These are phyloP conservation scores for Avicennia marina DNA, from an alignment of 257 asterid genomes.

Conservation along the genomic window DNA sequence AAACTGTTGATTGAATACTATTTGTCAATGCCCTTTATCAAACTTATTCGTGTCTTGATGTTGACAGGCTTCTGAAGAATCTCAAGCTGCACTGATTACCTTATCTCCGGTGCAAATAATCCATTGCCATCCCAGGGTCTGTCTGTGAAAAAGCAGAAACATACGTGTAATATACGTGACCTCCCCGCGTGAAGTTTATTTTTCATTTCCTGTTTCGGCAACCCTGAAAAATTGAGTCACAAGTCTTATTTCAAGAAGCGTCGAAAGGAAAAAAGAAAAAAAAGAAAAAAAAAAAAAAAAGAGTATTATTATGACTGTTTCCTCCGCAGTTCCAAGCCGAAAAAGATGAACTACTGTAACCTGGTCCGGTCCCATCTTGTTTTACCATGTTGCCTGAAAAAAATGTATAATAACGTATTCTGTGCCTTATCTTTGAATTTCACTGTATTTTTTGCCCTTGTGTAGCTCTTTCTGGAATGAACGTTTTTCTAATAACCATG, in stretches of 20 bases:
- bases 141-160: not conserved
- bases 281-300: not conserved
- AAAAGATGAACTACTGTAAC: slow-evolving; percentile 2
- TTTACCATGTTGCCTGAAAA: slow-evolving; percentile 6
- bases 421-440: slow-evolving; percentile 3
- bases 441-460: no score
- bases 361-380: not conserved
- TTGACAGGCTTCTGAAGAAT: slow-evolving; percentile 65
- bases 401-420: slow-evolving; percentile 13
- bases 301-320: not conserved
- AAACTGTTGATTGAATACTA: no score
- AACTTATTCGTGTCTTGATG: no score
- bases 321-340: slow-evolving; percentile 6
- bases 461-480: no score
- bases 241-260: not conserved
- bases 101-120: not conserved
- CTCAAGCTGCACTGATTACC: slow-evolving; percentile 42
- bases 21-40: no score
- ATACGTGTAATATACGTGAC: not conserved
- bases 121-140: not conserved
- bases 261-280: no score
- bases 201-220: slow-evolving; percentile 7
- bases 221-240: no score
- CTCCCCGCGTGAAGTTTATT: not conserved
- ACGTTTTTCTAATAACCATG: no score